Base-by-base conservation (phyloP, 2,329 filamentous ascomycete species). In the Exserohilum rostratum region DNA sequence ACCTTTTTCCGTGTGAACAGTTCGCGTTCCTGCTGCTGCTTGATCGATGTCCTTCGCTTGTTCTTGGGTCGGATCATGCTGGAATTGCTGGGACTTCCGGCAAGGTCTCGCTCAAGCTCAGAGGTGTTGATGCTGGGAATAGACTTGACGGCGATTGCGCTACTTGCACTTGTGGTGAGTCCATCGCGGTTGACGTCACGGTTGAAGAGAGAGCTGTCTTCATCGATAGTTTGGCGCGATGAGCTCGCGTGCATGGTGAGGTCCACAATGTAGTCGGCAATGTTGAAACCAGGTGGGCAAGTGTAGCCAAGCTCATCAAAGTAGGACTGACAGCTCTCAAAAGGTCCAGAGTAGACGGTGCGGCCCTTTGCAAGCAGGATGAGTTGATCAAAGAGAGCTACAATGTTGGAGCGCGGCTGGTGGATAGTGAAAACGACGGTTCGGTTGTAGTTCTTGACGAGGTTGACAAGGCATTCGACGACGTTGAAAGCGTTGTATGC, bases 341-440 rank as follows among this genome's bases (percentile, higher is more conserved):
- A 96, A 1, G 91, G 90, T 0, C 95, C 95, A 3, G 95, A 98
- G 74, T 96, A 99, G 6, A 99, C 95, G 1, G 91, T 90, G 66
- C 88, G 88, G 22, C 95, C 95, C 62, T 91, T 88, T 2, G 95
- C 95, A 38, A 99, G 82, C 12, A 99, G 85, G 49, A 99, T 83
- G n/a, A 99, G 83, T 51, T 93, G 87, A 72, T 99, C 95, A 71
- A 99, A 99, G 3, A 99, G 83, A 9, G 95, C 95, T 18, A 98
- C 95, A 69, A 99, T 99, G 76, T 99, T 99, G 10, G 95, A 99
- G 63, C 96, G 87, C 33, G 95, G 95, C 70, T 99, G 95, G 74
- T 99, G 95, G 61, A 99, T 99, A 12, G 95, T 99, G 78, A 99
- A 97, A 58, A 99, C 90, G 50, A 99, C 92, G 0, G 96, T 99